These are phyloP conservation scores for Phaeosphaeria sp. DNA, from an alignment of 2,329 filamentous ascomycete species.

Conservation along the genomic window DNA sequence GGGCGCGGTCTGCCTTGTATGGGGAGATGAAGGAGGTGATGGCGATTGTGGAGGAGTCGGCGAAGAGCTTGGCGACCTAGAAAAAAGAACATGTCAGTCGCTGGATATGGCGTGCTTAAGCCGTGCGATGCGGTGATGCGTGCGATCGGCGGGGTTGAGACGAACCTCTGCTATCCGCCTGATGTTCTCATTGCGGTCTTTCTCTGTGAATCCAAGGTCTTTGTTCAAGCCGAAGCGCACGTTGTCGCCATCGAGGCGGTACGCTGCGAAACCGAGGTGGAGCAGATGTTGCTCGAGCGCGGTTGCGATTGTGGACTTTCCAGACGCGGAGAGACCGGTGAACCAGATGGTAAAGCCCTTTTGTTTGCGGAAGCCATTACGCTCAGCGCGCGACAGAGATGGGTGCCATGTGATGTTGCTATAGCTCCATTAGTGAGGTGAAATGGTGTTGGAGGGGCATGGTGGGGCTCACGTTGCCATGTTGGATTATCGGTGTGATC, in stretches of 20 bases:
- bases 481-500: constrained; percentile 1
- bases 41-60: constrained; percentile 84
- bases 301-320: constrained; percentile 96
- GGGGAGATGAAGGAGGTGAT: constrained; percentile 98
- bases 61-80: constrained; percentile 92
- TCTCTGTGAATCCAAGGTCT: constrained; percentile 92
- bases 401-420: constrained; percentile 94
- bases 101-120: constrained; percentile 23
- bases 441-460: constrained; percentile 28
- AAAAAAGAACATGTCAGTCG: constrained; percentile 3
- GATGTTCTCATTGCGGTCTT: constrained; percentile 97
- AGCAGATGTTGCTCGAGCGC: constrained; percentile 97
- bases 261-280: constrained; percentile 80
- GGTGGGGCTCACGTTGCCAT: constrained; percentile 48
- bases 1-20: constrained; percentile 83
- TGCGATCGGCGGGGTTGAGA: not conserved
- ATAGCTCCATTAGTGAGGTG: constrained; percentile 21
- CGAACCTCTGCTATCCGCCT: constrained; percentile 83
- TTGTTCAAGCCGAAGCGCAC: constrained; percentile 98
- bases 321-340: constrained; percentile 92
- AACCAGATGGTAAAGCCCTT: constrained; percentile 96
- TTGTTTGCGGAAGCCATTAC: constrained; percentile 77
- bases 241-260: constrained; percentile 97
- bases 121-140: not conserved
- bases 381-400: constrained; percentile 79